A percentile compares a stretch with the other conserved stretches of the same genome.
Evolutionary conservation across 2,329 filamentous ascomycete genomes (phyloP).

Genomic region (Stachybotrys chlorohalonatus): DNA sequence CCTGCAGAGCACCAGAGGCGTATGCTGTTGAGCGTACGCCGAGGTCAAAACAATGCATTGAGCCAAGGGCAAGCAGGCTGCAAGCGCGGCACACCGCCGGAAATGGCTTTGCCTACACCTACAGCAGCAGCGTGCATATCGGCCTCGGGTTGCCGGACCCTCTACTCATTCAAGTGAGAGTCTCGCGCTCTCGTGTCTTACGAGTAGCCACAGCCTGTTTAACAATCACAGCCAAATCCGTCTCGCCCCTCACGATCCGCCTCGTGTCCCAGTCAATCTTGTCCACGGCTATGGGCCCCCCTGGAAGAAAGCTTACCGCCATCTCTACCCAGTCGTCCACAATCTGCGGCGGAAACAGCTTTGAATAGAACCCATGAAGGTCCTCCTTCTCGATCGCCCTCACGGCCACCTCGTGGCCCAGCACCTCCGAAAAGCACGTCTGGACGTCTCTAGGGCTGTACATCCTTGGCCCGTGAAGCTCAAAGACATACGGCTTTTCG

Average conservation of each 20-base stretch:
- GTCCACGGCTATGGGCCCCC: conserved; percentile 12
- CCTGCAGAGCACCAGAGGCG: too few relatives aligned
- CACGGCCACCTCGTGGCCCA: conserved; percentile 16
- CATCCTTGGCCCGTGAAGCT: conserved; percentile 18
- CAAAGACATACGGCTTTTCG: conserved; percentile 16
- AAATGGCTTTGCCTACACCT: too few relatives aligned
- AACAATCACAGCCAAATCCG: conserved; percentile 9
- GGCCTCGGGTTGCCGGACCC: too few relatives aligned
- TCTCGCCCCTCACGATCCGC: conserved; percentile 12
- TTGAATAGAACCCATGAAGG: conserved; percentile 9
- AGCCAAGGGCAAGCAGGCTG: too few relatives aligned
- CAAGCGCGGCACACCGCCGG: too few relatives aligned
- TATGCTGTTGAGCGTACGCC: too few relatives aligned
- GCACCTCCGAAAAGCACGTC: conserved; percentile 14
- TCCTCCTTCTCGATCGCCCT: conserved; percentile 15
- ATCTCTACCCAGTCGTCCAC: conserved; percentile 20
- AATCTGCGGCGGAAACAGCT: conserved; percentile 12
- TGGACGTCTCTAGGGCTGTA: conserved; percentile 21
- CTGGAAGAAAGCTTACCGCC: conserved; percentile 16
- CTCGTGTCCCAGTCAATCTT: conserved; percentile 2
- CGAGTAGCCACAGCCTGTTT: conserved; percentile 1
- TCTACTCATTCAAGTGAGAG: too few relatives aligned
- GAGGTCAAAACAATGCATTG: too few relatives aligned
- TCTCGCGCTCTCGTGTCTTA: neutral
- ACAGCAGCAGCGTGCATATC: too few relatives aligned